Percentiles rank a stretch among this genome's conserved stretches.
phyloP scores from a whole-genome alignment of 2,329 filamentous ascomycete genomes.

The Chrysoporthe austroafricana region DNA sequence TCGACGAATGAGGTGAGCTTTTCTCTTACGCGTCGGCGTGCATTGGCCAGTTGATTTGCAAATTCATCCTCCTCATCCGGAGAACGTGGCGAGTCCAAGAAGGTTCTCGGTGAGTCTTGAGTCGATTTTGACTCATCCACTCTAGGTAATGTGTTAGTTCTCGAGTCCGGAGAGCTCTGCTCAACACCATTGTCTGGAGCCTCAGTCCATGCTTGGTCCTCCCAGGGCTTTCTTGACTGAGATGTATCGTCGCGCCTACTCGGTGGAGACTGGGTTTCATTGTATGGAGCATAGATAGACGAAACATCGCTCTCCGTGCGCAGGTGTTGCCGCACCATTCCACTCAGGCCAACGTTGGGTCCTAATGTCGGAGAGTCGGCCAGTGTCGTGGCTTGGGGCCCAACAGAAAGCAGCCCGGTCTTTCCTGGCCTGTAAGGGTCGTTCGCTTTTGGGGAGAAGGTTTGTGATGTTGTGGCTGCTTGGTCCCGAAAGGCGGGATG shows the following conservation, averaged over 20 bases:
- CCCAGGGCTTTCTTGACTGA: conserved; percentile 8
- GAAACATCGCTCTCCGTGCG: conserved; percentile 81
- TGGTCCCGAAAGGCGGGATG: conserved; percentile 59
- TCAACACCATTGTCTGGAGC: not conserved
- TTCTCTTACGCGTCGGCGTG: conserved; percentile 73
- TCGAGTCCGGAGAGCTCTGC: conserved; percentile 31
- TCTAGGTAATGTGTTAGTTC: not conserved
- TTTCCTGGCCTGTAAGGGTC: conserved; percentile 34
- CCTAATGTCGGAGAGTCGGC: conserved; percentile 81
- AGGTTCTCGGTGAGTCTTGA: conserved; percentile 2
- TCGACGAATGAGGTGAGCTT: conserved; percentile 72
- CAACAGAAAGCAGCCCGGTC: conserved; percentile 27
- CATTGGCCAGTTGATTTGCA: conserved; percentile 71
- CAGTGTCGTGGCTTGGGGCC: conserved; percentile 37
- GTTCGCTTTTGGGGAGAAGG: conserved; percentile 37
- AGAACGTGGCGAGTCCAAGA: conserved; percentile 19
- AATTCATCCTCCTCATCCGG: conserved; percentile 68
- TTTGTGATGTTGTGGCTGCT: conserved; percentile 46
- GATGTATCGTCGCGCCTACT: conserved; percentile 14
- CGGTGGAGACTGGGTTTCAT: conserved; percentile 9
- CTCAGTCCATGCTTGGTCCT: conserved; percentile 10
- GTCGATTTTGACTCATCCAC: conserved; percentile 5
- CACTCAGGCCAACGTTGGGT: conserved; percentile 71
- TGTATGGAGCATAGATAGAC: conserved; percentile 66
- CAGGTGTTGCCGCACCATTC: conserved; percentile 83